Base-by-base conservation (phyloP, 257 asterid species). In the Solanum bulbocastanum region DNA sequence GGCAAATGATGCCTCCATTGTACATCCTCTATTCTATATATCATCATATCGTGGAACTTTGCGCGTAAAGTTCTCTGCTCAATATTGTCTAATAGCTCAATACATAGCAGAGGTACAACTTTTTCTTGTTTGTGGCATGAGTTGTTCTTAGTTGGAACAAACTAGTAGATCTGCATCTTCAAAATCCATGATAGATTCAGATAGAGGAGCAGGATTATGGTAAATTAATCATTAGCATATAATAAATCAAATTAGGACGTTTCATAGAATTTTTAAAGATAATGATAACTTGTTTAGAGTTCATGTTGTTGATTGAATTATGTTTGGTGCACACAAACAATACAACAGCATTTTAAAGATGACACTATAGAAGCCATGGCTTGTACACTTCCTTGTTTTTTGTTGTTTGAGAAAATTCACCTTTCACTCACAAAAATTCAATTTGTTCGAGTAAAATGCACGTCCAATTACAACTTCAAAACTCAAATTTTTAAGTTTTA, bases 1-100 rank as follows among this genome's bases (percentile, higher is more conserved):
- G 88, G 84, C 88, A 44, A 86, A 7, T 20, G 49, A 49, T 86
- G 85, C 83, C 85, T 52, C 82, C 74, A 33, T 35, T 86, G 88
- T 86, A 73, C 82, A 86, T 86, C 69, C 69, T 30, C 32, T 82
- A 82, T 82, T 49, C 86, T 46, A 30, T 82, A 82, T 49, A 30
- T 82, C 85, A 82, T 82, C 69, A 82, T 30, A 30, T 82, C 37
- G 44, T 82, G 2, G 65, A 49, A 3, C 69, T 30, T 82, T 3
- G 5, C 32, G 7, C 42, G 0, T 82, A 30, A 49, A 49, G 40
- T 81, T 44, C 85, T 46, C 42, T 81, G 42, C 68, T 30, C 85
- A 27, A 16, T 56, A 2, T 18, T 56, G 3, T 56, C 7, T 11
- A 56, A 56, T 46, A 79, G 85, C 8, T 56, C 85, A 15, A 79